Percentiles rank a stretch among this genome's conserved stretches.
Evolutionary conservation across 805 yeast genomes (phyloP).

Genomic region (Ogataea haglerorum): DNA sequence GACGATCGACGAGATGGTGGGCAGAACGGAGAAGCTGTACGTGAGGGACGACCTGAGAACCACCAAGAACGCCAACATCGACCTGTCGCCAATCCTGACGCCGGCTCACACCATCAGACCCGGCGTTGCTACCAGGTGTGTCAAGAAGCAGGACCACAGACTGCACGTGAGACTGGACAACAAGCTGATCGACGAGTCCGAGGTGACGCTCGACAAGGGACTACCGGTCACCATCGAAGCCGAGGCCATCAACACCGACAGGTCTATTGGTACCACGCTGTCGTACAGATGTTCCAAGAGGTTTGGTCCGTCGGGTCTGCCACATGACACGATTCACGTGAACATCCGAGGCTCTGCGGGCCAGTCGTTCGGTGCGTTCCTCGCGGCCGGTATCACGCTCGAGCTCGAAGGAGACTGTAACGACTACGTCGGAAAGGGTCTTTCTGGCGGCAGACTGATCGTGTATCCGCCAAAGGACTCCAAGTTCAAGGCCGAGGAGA

Average conservation of each 20-base stretch:
- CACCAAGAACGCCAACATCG: slow-evolving; percentile 88
- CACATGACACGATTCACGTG: slow-evolving; percentile 94
- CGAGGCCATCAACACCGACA: slow-evolving; percentile 91
- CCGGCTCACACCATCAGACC: slow-evolving; percentile 97
- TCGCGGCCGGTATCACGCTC: slow-evolving; percentile 93
- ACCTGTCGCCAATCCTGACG: slow-evolving; percentile 87
- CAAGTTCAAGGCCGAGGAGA: slow-evolving; percentile 88
- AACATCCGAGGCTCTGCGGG: slow-evolving; percentile 93
- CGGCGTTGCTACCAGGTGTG: slow-evolving; percentile 91
- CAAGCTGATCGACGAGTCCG: slow-evolving; percentile 94
- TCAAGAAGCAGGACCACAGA: slow-evolving; percentile 90
- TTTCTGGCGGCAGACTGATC: slow-evolving; percentile 90
- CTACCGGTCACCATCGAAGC: slow-evolving; percentile 92
- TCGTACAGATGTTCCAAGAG: slow-evolving; percentile 91
- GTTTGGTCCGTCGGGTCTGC: slow-evolving; percentile 90
- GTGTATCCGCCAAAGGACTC: slow-evolving; percentile 89
- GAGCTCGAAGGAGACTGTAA: slow-evolving; percentile 97
- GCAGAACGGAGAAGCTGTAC: slow-evolving; percentile 85
- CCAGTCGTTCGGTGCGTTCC: slow-evolving; percentile 97
- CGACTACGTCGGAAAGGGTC: slow-evolving; percentile 96
- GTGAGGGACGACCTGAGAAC: slow-evolving; percentile 83
- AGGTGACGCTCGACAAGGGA: slow-evolving; percentile 93
- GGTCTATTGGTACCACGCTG: slow-evolving; percentile 92
- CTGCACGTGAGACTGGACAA: slow-evolving; percentile 91
- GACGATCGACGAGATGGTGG: slow-evolving; percentile 96